phyloP scores from a whole-genome alignment of 352 stramenopile genomes.

The Pythium coloratum region DNA sequence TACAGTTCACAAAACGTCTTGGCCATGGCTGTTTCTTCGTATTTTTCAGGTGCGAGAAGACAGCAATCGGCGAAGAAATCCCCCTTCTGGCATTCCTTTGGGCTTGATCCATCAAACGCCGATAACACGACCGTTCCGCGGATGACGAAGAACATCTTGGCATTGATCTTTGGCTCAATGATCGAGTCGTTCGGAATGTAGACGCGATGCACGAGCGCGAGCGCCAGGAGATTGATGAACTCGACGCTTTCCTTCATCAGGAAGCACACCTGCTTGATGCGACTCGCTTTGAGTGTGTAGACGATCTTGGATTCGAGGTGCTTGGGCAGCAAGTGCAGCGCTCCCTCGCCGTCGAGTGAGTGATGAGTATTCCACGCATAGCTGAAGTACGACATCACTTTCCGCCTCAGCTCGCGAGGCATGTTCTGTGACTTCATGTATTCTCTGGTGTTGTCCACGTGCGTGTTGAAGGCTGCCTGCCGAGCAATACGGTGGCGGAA shows the following conservation, averaged over 20 bases:
- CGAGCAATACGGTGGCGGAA: conserved; percentile 64
- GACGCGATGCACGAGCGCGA: conserved; percentile 45
- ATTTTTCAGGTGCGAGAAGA: conserved; percentile 51
- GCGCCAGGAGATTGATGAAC: conserved; percentile 64
- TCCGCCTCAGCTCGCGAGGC: conserved; percentile 40
- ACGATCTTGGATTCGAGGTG: conserved; percentile 68
- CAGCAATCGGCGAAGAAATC: conserved; percentile 74
- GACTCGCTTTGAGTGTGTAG: conserved; percentile 61
- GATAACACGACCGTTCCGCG: conserved; percentile 51
- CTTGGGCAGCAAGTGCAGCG: conserved; percentile 54
- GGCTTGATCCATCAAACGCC: conserved; percentile 43
- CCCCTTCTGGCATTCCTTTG: conserved; percentile 61
- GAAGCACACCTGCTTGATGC: conserved; percentile 68
- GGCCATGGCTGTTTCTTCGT: conserved; percentile 68
- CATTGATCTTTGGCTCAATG: conserved; percentile 71
- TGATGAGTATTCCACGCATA: conserved; percentile 69
- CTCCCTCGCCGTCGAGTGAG: conserved; percentile 58
- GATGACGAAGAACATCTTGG: conserved; percentile 77
- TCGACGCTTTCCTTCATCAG: conserved; percentile 68
- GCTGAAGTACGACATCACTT: conserved; percentile 65
- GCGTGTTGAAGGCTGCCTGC: conserved; percentile 45
- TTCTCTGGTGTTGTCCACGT: conserved; percentile 69
- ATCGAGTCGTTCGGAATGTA: conserved; percentile 64
- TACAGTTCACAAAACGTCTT: conserved; percentile 87
- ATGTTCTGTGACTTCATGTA: conserved; percentile 76